Evolutionary conservation across 2,329 filamentous ascomycete species (phyloP).

Genomic region (Talaromyces sp.): DNA sequence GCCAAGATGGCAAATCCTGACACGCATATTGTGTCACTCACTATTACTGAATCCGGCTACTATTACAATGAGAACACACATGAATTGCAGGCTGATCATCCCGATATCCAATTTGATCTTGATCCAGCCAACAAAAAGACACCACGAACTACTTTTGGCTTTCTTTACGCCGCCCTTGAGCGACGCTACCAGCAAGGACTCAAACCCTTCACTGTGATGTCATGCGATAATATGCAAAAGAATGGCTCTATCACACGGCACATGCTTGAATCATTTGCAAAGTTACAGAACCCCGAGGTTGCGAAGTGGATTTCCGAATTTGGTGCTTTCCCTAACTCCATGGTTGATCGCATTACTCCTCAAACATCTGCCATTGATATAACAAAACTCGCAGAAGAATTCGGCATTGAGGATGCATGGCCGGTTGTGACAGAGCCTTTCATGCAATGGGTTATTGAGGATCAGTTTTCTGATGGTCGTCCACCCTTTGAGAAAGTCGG

Average conservation of each 20-base stretch:
- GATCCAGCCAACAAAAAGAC: constrained; percentile 39
- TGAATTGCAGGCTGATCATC: constrained; percentile 48
- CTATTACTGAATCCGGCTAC: constrained; percentile 57
- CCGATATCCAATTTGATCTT: constrained; percentile 51
- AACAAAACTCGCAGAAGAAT: constrained; percentile 42
- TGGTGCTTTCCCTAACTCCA: constrained; percentile 54
- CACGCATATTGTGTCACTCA: constrained; percentile 55
- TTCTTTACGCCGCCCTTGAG: constrained; percentile 52
- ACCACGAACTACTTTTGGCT: constrained; percentile 52
- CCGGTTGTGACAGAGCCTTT: constrained; percentile 57
- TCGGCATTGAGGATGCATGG: constrained; percentile 52
- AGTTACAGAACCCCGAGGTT: constrained; percentile 46
- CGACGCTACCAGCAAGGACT: constrained; percentile 47
- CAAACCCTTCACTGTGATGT: constrained; percentile 54
- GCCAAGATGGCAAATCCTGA: constrained; percentile 56
- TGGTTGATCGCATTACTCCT: constrained; percentile 57
- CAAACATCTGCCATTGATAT: constrained; percentile 50
- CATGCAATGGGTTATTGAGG: constrained; percentile 57
- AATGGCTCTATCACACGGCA: constrained; percentile 53
- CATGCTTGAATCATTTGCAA: constrained; percentile 53
- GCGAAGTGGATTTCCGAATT: constrained; percentile 50
- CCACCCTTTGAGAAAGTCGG: constrained; percentile 54
- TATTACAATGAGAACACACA: constrained; percentile 60
- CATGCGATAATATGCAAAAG: constrained; percentile 59
- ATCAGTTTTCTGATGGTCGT: constrained; percentile 52